A percentile compares a stretch with the other conserved stretches of the same genome.
phyloP scores from a whole-genome alignment of 192 early-diverging fungal genomes.

The Geosiphon pyriformis region DNA sequence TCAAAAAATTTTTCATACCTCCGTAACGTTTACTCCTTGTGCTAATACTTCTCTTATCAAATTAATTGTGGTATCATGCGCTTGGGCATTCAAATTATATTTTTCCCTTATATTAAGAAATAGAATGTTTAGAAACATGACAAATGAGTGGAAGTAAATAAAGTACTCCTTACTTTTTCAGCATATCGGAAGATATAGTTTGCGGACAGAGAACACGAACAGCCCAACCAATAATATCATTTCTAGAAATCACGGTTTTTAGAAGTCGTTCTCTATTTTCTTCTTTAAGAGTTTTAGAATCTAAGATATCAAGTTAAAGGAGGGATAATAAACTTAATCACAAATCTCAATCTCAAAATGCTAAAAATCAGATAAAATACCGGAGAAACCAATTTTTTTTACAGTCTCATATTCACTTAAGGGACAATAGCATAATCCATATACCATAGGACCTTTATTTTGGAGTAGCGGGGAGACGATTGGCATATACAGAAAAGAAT shows the following conservation, averaged over 20 bases:
- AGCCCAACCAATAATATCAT: constrained; percentile 77
- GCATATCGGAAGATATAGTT: constrained; percentile 91
- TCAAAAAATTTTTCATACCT: constrained; percentile 40
- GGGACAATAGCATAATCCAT: constrained; percentile 80
- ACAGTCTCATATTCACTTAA: constrained; percentile 48
- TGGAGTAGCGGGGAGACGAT: not conserved
- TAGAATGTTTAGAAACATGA: not conserved
- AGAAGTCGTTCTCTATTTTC: constrained; percentile 68
- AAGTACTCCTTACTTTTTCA: constrained; percentile 52
- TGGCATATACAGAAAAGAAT: no score
- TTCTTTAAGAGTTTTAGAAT: constrained; percentile 92
- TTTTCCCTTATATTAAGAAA: constrained; percentile 50
- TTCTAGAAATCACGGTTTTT: constrained; percentile 46
- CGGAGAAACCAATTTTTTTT: constrained; percentile 70
- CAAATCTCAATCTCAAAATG: not conserved
- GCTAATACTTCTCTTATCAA: constrained; percentile 65
- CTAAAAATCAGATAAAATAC: constrained; percentile 32
- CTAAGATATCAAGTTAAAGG: no score
- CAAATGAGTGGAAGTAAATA: not conserved
- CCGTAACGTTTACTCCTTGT: constrained; percentile 59
- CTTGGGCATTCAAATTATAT: constrained; percentile 88
- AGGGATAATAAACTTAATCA: not conserved
- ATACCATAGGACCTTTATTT: constrained; percentile 87
- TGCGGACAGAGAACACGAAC: constrained; percentile 78
- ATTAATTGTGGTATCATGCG: constrained; percentile 89